Base-by-base conservation (phyloP, 2,329 filamentous ascomycete genomes). In the Raffaelea ambrosiae region DNA sequence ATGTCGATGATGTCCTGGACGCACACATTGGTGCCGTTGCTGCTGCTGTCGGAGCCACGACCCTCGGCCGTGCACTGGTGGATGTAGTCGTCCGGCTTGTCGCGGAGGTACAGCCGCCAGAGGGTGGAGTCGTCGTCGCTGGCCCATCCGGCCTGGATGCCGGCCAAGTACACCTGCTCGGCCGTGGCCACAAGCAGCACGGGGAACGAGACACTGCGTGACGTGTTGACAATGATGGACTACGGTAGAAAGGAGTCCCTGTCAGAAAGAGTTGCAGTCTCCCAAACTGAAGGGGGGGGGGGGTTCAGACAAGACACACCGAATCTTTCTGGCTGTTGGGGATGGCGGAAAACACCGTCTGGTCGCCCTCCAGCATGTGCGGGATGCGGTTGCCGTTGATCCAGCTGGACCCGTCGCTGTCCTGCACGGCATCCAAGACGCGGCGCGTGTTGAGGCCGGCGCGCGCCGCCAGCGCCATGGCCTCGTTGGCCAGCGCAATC, bases 111-210 rank as follows among this genome's bases (percentile, higher is more conserved):
- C 46, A 73, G 49, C 35, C 68, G 59, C 43, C 72, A 58, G 26
- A 73, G 53, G 43, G 66, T 63, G 40, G 65, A 67, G 54, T 73
- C 70, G 51, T 73, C 70, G 43, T 71, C 67, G 4, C 59, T 52
- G 3, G 66, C 68, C 54, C 65, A 80, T 9, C 81, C 83, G 36
- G 75, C 73, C 20, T 74, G 68, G 8, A 84, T 61, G 14, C 73
- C 79, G 23, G 76, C 64, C 47, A 83, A 73, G 58, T 84, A 86
- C 22, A 76, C 70, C 60, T 84, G 80, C 63, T 86, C 83, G 10
- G 82, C 81, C 0, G 73, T 70, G 33, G 72, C 74, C 47, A 74
- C 77, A 58, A 87, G 74, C 0, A 79, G 79, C 1, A 73, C 74
- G 0, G 79, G 73, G 60, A 83, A 85, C 23, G 68, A 66, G 46